phyloP scores from a whole-genome alignment of 2,329 filamentous ascomycete genomes.

The Cytospora schulzeri region DNA sequence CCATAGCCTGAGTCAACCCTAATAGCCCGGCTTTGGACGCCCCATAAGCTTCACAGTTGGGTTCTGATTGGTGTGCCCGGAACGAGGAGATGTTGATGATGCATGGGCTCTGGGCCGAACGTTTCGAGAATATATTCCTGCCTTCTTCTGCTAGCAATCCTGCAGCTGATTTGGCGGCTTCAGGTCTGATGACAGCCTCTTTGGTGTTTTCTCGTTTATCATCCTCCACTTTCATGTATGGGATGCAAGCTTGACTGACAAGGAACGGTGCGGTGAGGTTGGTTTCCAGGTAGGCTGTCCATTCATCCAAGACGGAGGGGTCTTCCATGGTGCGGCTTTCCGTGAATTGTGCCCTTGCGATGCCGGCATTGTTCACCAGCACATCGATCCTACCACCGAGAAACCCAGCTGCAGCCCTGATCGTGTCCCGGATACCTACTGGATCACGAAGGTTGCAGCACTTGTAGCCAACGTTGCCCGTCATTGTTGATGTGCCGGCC shows the following conservation, averaged over 20 bases:
- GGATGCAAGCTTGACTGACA: constrained; percentile 48
- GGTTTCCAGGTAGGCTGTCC: constrained; percentile 49
- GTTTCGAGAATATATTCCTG: constrained; percentile 5
- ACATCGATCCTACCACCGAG: constrained; percentile 43
- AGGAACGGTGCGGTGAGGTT: constrained; percentile 50
- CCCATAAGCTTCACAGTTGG: constrained; percentile 53
- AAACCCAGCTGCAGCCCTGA: constrained; percentile 39
- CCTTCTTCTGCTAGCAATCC: constrained; percentile 9
- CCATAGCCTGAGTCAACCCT: constrained; percentile 42
- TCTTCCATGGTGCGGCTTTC: constrained; percentile 50
- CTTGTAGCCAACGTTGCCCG: constrained; percentile 34
- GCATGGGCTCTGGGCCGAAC: constrained; percentile 32
- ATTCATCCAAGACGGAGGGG: constrained; percentile 44
- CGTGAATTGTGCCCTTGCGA: constrained; percentile 42
- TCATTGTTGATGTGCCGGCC: constrained; percentile 25
- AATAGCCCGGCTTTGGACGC: constrained; percentile 41
- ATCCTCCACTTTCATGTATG: constrained; percentile 44
- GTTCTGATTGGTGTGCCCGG: constrained; percentile 47
- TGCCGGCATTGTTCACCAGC: constrained; percentile 44
- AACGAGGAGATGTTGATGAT: constrained; percentile 51
- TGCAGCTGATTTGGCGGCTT: constrained; percentile 16
- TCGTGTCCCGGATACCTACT: constrained; percentile 38
- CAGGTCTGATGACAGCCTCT: constrained; percentile 21
- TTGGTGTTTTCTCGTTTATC: constrained; percentile 7
- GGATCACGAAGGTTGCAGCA: constrained; percentile 46